Percentiles rank a stretch among this genome's conserved stretches.
Evolutionary conservation across 768 basidiomycete species (phyloP).

Genomic region (Suillus discolor): DNA sequence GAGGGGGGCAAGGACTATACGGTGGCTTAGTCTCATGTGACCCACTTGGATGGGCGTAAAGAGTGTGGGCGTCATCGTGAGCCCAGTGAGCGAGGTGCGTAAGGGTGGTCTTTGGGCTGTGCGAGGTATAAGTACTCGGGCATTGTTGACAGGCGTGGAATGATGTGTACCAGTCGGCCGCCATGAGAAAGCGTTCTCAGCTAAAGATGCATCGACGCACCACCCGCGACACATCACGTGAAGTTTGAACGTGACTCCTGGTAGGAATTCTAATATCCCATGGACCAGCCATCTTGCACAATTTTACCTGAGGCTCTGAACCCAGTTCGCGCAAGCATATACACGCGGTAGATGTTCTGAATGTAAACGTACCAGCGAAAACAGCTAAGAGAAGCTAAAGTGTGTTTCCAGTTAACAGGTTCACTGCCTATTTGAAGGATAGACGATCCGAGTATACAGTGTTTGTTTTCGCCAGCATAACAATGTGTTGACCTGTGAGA

Average conservation of each 20-base stretch:
- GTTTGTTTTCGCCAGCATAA: too few relatives aligned
- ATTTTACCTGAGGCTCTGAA: background rate
- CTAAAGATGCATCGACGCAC: background rate
- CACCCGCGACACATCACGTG: background rate
- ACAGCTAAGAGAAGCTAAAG: too few relatives aligned
- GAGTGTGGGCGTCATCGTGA: slow-evolving; percentile 12
- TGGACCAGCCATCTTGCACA: background rate
- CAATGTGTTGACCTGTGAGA: too few relatives aligned
- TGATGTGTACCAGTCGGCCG: background rate
- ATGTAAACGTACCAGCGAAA: too few relatives aligned
- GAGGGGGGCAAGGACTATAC: slow-evolving; percentile 39
- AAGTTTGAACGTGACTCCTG: background rate
- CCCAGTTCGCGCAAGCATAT: background rate
- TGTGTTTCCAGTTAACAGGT: too few relatives aligned
- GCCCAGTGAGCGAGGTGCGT: background rate
- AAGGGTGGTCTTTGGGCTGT: background rate
- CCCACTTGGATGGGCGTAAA: slow-evolving; percentile 38
- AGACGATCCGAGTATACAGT: too few relatives aligned
- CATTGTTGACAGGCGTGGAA: background rate
- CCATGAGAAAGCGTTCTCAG: background rate
- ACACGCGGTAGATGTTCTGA: too few relatives aligned
- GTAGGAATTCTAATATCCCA: background rate
- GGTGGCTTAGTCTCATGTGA: slow-evolving; percentile 31
- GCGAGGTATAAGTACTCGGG: background rate
- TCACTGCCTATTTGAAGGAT: too few relatives aligned